Evolutionary conservation across 805 yeast species (phyloP).

Genomic region (Teunomyces panamensis): DNA sequence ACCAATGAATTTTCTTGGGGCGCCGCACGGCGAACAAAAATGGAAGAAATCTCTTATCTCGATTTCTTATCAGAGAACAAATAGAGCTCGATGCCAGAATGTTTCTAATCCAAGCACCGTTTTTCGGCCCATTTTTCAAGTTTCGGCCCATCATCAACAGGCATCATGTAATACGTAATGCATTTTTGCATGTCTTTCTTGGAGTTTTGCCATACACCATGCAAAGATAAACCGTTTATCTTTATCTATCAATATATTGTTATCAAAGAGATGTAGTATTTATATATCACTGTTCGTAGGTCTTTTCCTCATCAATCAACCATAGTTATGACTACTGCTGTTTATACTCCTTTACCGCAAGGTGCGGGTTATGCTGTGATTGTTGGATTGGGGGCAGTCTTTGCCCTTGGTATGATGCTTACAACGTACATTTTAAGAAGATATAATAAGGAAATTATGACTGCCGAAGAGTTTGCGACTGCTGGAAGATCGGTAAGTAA

Average conservation of each 20-base stretch:
- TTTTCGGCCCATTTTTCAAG: conserved; percentile 2
- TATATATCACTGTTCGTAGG: background rate
- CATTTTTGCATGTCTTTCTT: background rate
- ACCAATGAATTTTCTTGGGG: background rate
- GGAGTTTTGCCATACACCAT: background rate
- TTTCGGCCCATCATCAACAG: background rate
- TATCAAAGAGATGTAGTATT: background rate
- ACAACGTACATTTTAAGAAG: conserved; percentile 69
- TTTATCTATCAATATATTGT: background rate
- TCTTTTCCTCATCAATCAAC: background rate
- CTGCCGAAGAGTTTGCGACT: conserved; percentile 91
- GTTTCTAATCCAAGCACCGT: background rate
- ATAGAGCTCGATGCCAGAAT: background rate
- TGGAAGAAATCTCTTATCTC: background rate
- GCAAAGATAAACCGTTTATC: background rate
- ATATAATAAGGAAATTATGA: conserved; percentile 80
- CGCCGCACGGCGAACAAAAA: background rate
- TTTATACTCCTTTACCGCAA: conserved; percentile 50
- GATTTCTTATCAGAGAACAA: conserved; percentile 1
- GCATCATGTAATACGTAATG: background rate
- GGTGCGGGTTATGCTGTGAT: conserved; percentile 88
- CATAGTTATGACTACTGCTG: conserved; percentile 14
- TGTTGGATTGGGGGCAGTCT: conserved; percentile 81
- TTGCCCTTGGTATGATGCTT: conserved; percentile 74
- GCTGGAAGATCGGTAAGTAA: conserved; percentile 66